Evolutionary conservation across 192 early-diverging fungal genomes (phyloP).

Genomic region (Lobosporangium transversale): DNA sequence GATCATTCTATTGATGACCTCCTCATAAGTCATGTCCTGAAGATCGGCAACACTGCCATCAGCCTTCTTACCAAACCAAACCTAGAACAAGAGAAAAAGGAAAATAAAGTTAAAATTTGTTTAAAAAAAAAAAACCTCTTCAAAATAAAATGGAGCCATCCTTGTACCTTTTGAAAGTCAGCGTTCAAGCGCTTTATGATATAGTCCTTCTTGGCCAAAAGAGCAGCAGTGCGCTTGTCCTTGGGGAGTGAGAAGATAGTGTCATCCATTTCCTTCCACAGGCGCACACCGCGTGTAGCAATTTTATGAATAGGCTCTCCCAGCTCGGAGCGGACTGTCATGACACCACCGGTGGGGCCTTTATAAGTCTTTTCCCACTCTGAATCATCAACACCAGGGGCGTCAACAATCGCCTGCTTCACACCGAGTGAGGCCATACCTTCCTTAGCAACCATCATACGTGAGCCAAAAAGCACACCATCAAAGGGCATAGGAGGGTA

Average conservation of each 20-base stretch:
- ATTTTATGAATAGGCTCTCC: slow-evolving; percentile 96
- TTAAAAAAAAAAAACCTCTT: background rate
- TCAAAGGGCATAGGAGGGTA: slow-evolving; percentile 96
- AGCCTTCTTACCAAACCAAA: slow-evolving; percentile 92
- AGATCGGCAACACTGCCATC: slow-evolving; percentile 81
- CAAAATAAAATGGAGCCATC: background rate
- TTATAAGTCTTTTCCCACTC: slow-evolving; percentile 90
- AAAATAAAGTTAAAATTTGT: background rate
- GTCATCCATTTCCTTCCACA: slow-evolving; percentile 85
- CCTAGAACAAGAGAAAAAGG: slow-evolving; percentile 30
- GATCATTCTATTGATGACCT: slow-evolving; percentile 84
- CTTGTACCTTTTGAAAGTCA: slow-evolving; percentile 84
- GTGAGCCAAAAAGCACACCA: slow-evolving; percentile 95
- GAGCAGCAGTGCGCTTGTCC: slow-evolving; percentile 77
- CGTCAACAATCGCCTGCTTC: slow-evolving; percentile 88
- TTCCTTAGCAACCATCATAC: slow-evolving; percentile 95
- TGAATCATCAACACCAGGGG: slow-evolving; percentile 81
- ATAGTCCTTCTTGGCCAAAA: slow-evolving; percentile 86
- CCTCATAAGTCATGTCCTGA: slow-evolving; percentile 93
- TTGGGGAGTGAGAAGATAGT: slow-evolving; percentile 85
- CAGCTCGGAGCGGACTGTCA: slow-evolving; percentile 87
- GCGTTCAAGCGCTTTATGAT: slow-evolving; percentile 86
- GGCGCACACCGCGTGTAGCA: slow-evolving; percentile 80
- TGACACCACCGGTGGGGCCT: slow-evolving; percentile 79
- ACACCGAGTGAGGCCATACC: slow-evolving; percentile 76